These are phyloP conservation scores for Dactylellina sp. DNA, from an alignment of 2,329 filamentous ascomycete species.

Conservation along the genomic window DNA sequence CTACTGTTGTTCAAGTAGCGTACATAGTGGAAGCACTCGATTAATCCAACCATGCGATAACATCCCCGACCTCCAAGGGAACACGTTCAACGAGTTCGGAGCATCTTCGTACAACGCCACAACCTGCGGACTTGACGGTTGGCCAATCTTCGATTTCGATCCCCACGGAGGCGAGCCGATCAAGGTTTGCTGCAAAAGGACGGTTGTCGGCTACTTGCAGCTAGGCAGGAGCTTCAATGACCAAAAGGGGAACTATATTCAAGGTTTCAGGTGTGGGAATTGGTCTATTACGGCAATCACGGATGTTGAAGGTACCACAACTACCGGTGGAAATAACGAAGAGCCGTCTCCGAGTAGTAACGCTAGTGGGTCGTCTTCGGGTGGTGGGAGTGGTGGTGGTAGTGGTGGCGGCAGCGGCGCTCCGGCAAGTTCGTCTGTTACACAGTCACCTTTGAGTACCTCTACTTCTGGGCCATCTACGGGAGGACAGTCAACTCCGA, in stretches of 20 bases:
- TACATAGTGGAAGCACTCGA: background rate
- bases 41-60: background rate
- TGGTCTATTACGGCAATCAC: background rate
- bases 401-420: background rate
- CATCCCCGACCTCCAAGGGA: background rate
- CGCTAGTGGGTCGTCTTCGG: background rate
- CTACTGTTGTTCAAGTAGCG: background rate
- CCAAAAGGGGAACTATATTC: background rate
- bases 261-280: conserved; percentile 10
- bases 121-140: background rate
- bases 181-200: background rate
- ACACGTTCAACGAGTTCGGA: background rate
- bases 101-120: background rate
- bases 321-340: background rate
- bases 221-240: background rate
- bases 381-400: background rate
- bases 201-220: background rate
- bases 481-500: conserved; percentile 3
- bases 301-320: background rate
- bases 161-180: background rate
- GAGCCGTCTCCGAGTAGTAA: background rate
- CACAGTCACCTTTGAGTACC: background rate
- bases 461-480: conserved; percentile 4
- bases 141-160: conserved; percentile 6
- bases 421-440: background rate